A percentile compares a stretch with the other conserved stretches of the same genome.
Evolutionary conservation across 202 grass and related monocot species (phyloP).

Genomic region (Thinopyrum obtusiflorum): DNA sequence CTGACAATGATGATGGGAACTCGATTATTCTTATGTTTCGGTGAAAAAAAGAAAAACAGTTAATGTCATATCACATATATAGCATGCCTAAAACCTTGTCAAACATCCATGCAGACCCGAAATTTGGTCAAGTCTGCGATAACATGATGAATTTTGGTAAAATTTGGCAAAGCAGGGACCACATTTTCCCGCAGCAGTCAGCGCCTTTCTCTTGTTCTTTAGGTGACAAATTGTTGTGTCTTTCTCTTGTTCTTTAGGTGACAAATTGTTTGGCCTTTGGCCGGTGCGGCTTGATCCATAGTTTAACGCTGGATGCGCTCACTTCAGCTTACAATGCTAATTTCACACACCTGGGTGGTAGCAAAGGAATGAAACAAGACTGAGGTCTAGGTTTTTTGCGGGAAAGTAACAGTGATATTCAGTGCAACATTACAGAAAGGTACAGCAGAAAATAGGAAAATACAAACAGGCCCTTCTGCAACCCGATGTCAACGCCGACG

Average conservation of each 20-base stretch:
- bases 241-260: neutral
- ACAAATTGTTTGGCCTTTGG: neutral
- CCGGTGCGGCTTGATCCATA: neutral
- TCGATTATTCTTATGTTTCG: neutral
- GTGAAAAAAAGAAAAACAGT: neutral
- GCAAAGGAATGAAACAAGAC: too few species aligned
- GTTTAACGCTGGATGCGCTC: neutral
- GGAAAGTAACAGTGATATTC: too few species aligned
- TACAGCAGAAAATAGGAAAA: too few species aligned
- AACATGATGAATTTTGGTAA: conserved; percentile 22
- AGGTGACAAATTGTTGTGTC: neutral
- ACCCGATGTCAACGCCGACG: too few species aligned
- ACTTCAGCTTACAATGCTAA: too few species aligned
- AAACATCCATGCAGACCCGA: neutral
- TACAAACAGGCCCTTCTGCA: too few species aligned
- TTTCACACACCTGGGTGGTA: too few species aligned
- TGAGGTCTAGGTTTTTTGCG: too few species aligned
- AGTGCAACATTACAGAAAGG: too few species aligned
- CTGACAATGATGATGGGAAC: neutral
- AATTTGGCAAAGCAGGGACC: conserved; percentile 3
- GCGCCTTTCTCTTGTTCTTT: neutral
- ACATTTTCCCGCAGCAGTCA: neutral
- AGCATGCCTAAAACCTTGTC: neutral
- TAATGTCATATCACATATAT: neutral
- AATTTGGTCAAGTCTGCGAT: neutral